Conservation (phyloP, 2,329 filamentous ascomycete species). For the Elsinoe batatas region DNA sequence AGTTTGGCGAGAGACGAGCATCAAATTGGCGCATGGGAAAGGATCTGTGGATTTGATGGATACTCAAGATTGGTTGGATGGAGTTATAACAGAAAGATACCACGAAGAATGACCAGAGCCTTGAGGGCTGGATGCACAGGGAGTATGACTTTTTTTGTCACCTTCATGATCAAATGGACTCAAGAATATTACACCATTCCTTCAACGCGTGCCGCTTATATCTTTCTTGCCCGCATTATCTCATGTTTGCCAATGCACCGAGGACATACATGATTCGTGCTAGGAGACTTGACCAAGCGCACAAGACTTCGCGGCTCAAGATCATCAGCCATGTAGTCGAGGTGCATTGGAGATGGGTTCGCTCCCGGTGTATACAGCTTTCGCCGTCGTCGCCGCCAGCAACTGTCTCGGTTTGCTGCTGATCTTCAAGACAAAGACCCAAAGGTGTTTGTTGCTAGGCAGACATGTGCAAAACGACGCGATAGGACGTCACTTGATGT, state of each 20-base stretch:
- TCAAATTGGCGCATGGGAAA: not conserved
- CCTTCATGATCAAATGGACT: not conserved
- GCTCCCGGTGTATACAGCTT: not conserved
- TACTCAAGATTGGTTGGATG: not conserved
- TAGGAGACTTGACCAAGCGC: too few relatives aligned
- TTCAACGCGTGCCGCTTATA: too few relatives aligned
- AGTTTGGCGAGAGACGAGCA: not conserved
- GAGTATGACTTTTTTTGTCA: not conserved
- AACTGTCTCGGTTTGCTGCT: not conserved
- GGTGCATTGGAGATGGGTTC: too few relatives aligned
- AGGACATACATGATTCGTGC: too few relatives aligned
- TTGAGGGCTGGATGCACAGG: not conserved
- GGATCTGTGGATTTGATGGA: not conserved
- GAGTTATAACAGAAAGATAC: slow-evolving; percentile 8
- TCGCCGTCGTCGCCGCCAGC: not conserved
- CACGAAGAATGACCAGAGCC: not conserved
- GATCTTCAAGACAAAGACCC: not conserved
- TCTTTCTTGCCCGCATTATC: too few relatives aligned
- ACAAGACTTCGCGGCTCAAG: too few relatives aligned
- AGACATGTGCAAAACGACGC: not conserved
- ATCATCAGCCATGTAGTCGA: too few relatives aligned
- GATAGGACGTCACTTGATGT: not conserved
- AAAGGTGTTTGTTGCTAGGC: not conserved
- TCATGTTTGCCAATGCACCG: too few relatives aligned
- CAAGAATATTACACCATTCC: too few relatives aligned